Evolutionary conservation across 1,284 basidiomycete genomes (phyloP).

Genomic region (Singerocomus rubriflavus): DNA sequence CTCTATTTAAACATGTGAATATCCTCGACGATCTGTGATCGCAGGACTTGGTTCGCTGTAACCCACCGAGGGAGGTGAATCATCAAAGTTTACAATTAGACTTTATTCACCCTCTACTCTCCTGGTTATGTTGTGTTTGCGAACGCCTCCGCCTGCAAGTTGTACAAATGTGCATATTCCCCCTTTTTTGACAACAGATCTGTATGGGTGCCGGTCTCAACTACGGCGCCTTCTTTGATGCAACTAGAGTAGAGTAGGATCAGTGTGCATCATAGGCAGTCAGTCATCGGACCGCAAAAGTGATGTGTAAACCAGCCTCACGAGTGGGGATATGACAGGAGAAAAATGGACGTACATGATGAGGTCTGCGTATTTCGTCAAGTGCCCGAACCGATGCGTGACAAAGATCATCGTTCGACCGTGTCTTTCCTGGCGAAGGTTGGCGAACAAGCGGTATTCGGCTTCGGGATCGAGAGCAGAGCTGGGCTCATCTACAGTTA

Average conservation of each 20-base stretch:
- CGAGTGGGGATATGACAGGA: background rate
- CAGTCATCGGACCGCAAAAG: no score
- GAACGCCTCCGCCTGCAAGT: conserved; percentile 55
- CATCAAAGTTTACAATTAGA: no score
- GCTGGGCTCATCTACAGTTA: conserved; percentile 52
- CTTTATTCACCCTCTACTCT: no score
- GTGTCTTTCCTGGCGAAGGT: conserved; percentile 45
- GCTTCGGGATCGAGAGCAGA: conserved; percentile 52
- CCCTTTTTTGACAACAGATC: conserved; percentile 44
- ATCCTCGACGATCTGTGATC: no score
- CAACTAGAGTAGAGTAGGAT: conserved; percentile 39
- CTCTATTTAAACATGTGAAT: no score
- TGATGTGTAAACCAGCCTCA: no score
- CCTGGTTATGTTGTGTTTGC: background rate
- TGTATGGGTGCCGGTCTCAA: conserved; percentile 53
- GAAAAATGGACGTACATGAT: conserved; percentile 45
- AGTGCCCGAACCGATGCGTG: conserved; percentile 65
- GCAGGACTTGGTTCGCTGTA: no score
- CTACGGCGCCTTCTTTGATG: conserved; percentile 54
- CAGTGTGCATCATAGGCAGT: background rate
- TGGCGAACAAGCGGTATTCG: conserved; percentile 49
- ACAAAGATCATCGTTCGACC: conserved; percentile 69
- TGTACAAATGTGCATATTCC: conserved; percentile 55
- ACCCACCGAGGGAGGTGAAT: no score
- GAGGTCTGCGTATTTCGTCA: conserved; percentile 60